Base-by-base conservation (phyloP, 129 eudicot species). In the Chrysanthemum seticuspe region DNA sequence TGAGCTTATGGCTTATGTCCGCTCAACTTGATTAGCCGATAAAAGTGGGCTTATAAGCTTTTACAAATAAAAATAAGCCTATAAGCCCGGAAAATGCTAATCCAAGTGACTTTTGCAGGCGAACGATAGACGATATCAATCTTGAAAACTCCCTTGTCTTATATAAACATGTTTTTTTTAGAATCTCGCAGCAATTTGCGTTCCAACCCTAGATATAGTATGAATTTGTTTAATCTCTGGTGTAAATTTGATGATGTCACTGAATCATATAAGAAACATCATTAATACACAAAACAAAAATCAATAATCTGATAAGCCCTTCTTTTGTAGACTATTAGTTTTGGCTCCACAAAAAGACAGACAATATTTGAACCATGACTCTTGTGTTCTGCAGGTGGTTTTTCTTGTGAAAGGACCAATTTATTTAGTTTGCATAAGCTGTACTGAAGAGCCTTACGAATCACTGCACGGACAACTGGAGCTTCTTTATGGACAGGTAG, bases 361-460 rank as follows among this genome's bases (percentile, higher is more conserved):
- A 67, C 18, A 70, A 29, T 19, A 27, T 9, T 5, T 67, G 68
- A 40, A 67, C 18, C 60, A 16, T 48, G 51, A 29, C 15, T 76
- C 0, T 58, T 57, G 68, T 47, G 62, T 21, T 67, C 36, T 48
- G 12, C 80, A 76, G 74, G 74, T 63, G 13, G 27, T 45, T 51
- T 60, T 94, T 83, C 94, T 90, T 79, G 97, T 94, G 14, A 90
- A 94, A 85, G 99, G 96, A 76, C 99, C 97, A 11, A 90, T 94
- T 56, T 94, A 94, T 82, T 85, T 94, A 74, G 97, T 94, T 74
- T 94, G 99, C 89, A 94, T 94, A 79, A 94, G 96, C 80, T 94
- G 99, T 78, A 94, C 99, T 45, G 97, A 94, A 73, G 99, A 94
- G 83, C 93, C 97, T 72, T 87, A 86, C 58, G 96, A 94, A 70